A percentile compares a stretch with the other conserved stretches of the same genome.
These are phyloP conservation scores for Isoetes taiwanensis DNA, from an alignment of 75 land plant genomes.

Conservation along the genomic window DNA sequence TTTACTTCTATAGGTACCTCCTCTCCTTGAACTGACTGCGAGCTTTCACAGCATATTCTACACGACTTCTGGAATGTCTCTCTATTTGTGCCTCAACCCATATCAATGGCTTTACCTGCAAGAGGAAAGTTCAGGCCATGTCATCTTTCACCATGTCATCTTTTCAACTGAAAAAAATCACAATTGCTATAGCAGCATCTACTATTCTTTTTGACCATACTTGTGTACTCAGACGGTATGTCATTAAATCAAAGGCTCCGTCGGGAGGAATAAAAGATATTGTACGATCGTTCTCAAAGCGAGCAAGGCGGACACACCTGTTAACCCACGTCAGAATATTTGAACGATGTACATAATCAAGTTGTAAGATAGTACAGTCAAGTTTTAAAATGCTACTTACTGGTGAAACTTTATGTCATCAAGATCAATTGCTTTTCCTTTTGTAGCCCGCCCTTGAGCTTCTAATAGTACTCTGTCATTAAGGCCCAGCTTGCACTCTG, in stretches of 20 bases:
- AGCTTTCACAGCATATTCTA: constrained; percentile 82
- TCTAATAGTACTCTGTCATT: constrained; percentile 89
- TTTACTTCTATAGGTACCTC: too few relatives aligned
- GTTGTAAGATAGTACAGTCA: too few relatives aligned
- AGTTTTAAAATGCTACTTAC: constrained; percentile 48
- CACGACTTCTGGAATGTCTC: constrained; percentile 79
- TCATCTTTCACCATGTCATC: neutral
- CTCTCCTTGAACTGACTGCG: constrained; percentile 93
- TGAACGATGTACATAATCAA: too few relatives aligned
- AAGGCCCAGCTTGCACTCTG: constrained; percentile 95
- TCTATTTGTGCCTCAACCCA: constrained; percentile 98
- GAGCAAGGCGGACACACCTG: constrained; percentile 92
- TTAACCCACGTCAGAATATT: neutral
- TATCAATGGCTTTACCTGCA: constrained; percentile 80
- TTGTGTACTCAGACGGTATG: constrained; percentile 93
- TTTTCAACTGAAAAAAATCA: constrained; percentile 1
- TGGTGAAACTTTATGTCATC: constrained; percentile 98
- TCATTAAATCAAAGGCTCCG: constrained; percentile 97
- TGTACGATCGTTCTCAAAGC: constrained; percentile 94
- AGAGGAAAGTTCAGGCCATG: neutral
- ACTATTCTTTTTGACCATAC: constrained; percentile 15
- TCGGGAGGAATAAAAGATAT: constrained; percentile 97
- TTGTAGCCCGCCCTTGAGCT: constrained; percentile 88
- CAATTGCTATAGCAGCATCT: neutral
- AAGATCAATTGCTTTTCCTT: constrained; percentile 90